Evolutionary conservation across 164 flowering plant species (phyloP).

Genomic region (Nymphaea thermarum): DNA sequence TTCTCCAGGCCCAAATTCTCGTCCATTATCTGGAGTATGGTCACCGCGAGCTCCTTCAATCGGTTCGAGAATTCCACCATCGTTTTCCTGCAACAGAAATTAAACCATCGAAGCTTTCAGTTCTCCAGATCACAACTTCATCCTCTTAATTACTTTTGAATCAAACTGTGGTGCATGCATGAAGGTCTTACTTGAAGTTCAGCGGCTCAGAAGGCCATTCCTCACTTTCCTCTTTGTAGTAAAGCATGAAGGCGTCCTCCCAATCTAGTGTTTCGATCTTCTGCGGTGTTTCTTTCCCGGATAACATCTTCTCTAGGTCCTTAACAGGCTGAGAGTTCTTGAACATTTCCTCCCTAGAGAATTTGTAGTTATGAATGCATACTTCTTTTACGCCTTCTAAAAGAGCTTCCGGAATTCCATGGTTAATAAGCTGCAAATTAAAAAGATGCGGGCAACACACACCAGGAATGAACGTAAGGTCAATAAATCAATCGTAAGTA

Average conservation of each 20-base stretch:
- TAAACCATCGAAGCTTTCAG: too few relatives aligned
- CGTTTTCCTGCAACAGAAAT: not conserved
- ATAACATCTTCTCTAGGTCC: not conserved
- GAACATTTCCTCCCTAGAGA: not conserved
- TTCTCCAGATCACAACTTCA: too few relatives aligned
- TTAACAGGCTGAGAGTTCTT: not conserved
- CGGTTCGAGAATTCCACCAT: not conserved
- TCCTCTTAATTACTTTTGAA: too few relatives aligned
- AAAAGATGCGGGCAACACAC: too few relatives aligned
- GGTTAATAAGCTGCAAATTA: not conserved
- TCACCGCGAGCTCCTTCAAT: not conserved
- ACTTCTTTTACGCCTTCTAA: not conserved
- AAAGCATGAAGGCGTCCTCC: not conserved
- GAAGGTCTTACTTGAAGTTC: not conserved
- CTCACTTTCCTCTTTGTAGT: not conserved
- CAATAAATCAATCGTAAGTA: too few relatives aligned
- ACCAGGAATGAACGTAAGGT: too few relatives aligned
- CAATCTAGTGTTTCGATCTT: not conserved
- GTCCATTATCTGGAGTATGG: not conserved
- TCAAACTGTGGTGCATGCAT: too few relatives aligned
- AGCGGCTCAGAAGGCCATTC: not conserved
- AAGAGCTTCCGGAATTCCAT: not conserved
- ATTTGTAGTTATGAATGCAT: not conserved
- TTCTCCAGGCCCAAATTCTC: slow-evolving; percentile 1
- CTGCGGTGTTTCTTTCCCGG: not conserved